Conservation (phyloP, 495 filamentous ascomycete species). For the Rusavskia elegans region DNA sequence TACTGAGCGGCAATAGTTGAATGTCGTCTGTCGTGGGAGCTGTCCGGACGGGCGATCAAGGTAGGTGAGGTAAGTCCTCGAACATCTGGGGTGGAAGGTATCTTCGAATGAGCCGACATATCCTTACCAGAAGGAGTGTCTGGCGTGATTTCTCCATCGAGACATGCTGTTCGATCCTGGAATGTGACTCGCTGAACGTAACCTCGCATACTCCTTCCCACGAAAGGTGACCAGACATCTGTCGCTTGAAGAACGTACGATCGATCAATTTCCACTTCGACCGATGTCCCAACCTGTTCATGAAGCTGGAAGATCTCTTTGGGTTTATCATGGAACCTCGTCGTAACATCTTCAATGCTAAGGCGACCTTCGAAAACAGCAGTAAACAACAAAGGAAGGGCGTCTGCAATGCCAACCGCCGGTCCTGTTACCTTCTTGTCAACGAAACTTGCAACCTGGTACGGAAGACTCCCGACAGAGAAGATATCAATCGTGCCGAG, state of each 20-base stretch:
- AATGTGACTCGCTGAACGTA: conserved; percentile 68
- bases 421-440: conserved; percentile 36
- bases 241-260: conserved; percentile 42
- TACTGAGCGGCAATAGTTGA: conserved; percentile 7
- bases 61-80: conserved; percentile 27
- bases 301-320: conserved; percentile 79
- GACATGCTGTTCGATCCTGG: conserved; percentile 57
- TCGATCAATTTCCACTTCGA: conserved; percentile 62
- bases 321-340: conserved; percentile 62
- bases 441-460: conserved; percentile 50
- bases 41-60: conserved; percentile 29
- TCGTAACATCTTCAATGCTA: conserved; percentile 56
- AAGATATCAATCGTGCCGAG: conserved; percentile 67
- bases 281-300: conserved; percentile 56
- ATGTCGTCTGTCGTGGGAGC: conserved; percentile 24
- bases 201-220: conserved; percentile 52
- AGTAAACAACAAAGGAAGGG: conserved; percentile 62
- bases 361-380: conserved; percentile 62
- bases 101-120: conserved; percentile 55
- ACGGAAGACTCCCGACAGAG: conserved; percentile 69
- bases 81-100: conserved; percentile 27
- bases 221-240: conserved; percentile 58
- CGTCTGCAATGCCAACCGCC: conserved; percentile 55
- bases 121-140: conserved; percentile 49
- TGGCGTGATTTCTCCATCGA: conserved; percentile 49